phyloP scores from a whole-genome alignment of 805 yeast genomes.

The Wickerhamomyces bisporus region DNA sequence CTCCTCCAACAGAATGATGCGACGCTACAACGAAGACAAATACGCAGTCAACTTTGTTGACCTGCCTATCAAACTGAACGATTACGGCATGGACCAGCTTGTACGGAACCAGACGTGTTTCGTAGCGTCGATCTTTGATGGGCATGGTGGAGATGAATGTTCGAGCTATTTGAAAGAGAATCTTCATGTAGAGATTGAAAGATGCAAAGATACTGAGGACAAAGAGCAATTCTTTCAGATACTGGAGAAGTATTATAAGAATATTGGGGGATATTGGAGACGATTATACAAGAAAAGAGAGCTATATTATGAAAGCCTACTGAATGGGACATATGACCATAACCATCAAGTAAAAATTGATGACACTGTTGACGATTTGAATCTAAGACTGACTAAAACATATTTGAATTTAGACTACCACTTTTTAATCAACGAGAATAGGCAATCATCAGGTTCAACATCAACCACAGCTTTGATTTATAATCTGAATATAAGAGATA shows the following conservation, averaged over 20 bases:
- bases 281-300: constrained; percentile 53
- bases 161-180: constrained; percentile 51
- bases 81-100: constrained; percentile 20
- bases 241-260: constrained; percentile 47
- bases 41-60: constrained; percentile 60
- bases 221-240: constrained; percentile 37
- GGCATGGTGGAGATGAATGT: constrained; percentile 88
- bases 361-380: constrained; percentile 47
- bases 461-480: constrained; percentile 62
- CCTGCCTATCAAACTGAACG: constrained; percentile 30
- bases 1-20: constrained; percentile 65
- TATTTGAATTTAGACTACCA: constrained; percentile 63
- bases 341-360: constrained; percentile 10
- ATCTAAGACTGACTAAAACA: constrained; percentile 55
- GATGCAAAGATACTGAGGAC: constrained; percentile 23
- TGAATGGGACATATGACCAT: constrained; percentile 15
- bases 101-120: constrained; percentile 37
- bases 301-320: constrained; percentile 29
- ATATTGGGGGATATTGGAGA: constrained; percentile 81
- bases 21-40: constrained; percentile 78
- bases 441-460: constrained; percentile 53
- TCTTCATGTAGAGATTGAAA: constrained; percentile 51
- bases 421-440: constrained; percentile 32
- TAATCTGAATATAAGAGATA: constrained; percentile 31
- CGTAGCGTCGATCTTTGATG: constrained; percentile 79